Percentiles rank a stretch among this genome's conserved stretches.
These are phyloP conservation scores for Fusarium duplospermum DNA, from an alignment of 2,329 filamentous ascomycete species.

Conservation along the genomic window DNA sequence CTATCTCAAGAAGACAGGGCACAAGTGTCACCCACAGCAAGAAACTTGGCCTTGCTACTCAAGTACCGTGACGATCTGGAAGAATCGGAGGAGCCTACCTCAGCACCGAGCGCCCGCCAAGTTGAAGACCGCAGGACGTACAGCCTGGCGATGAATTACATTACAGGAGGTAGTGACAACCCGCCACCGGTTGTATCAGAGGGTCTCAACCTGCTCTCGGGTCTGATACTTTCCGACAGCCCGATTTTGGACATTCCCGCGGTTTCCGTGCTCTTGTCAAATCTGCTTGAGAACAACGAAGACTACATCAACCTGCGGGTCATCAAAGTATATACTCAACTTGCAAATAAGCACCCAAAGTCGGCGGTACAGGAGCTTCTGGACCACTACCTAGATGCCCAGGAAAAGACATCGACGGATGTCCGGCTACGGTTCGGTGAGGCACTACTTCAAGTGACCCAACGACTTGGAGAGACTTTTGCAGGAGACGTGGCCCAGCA, in stretches of 20 bases:
- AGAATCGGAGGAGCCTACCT: slow-evolving; percentile 52
- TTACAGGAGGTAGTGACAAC: slow-evolving; percentile 67
- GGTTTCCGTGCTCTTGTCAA: slow-evolving; percentile 71
- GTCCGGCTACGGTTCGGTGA: slow-evolving; percentile 76
- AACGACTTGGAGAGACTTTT: slow-evolving; percentile 68
- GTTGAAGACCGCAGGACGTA: slow-evolving; percentile 72
- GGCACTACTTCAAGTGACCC: slow-evolving; percentile 72
- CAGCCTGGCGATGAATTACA: slow-evolving; percentile 71
- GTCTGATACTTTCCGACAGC: slow-evolving; percentile 65
- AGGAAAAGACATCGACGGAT: slow-evolving; percentile 70
- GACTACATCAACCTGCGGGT: slow-evolving; percentile 79
- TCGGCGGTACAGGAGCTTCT: slow-evolving; percentile 72
- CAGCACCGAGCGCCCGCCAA: slow-evolving; percentile 59
- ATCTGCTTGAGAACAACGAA: slow-evolving; percentile 73
- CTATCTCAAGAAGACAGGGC: slow-evolving; percentile 53
- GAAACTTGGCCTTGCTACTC: slow-evolving; percentile 67
- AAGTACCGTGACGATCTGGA: slow-evolving; percentile 67
- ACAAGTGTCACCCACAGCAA: slow-evolving; percentile 64
- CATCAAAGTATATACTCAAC: slow-evolving; percentile 71
- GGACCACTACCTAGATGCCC: slow-evolving; percentile 74
- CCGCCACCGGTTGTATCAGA: slow-evolving; percentile 75
- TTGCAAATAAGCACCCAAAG: slow-evolving; percentile 71
- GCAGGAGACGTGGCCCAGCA: slow-evolving; percentile 62
- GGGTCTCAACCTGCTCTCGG: slow-evolving; percentile 70
- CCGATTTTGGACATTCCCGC: slow-evolving; percentile 75